Evolutionary conservation across 2,329 filamentous ascomycete genomes (phyloP).

Genomic region (Coniochaeta sp.): DNA sequence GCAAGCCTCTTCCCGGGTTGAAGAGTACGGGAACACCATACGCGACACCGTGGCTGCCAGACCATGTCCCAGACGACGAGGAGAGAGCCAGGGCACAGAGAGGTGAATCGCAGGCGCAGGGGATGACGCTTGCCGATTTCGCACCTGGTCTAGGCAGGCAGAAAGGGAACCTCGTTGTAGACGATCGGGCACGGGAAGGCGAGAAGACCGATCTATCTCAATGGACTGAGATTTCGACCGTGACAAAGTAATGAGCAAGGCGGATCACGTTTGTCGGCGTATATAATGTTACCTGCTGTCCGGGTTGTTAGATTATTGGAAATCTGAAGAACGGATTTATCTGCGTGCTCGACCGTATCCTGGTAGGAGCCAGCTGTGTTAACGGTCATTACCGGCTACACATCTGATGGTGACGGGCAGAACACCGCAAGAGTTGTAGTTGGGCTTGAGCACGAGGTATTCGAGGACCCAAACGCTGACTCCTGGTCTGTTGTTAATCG

Average conservation of each 20-base stretch:
- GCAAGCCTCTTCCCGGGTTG: background rate
- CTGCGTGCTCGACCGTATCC: background rate
- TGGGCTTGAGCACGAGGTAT: too few species aligned
- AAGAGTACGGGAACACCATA: background rate
- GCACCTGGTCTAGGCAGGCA: background rate
- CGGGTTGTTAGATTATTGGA: background rate
- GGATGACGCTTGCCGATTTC: background rate
- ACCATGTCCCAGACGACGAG: background rate
- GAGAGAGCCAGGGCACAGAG: background rate
- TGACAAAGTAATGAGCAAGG: background rate
- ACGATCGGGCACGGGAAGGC: background rate
- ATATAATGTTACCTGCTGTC: background rate
- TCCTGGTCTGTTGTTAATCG: too few species aligned
- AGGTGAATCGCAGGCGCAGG: background rate
- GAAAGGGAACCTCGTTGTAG: background rate
- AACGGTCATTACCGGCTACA: too few species aligned
- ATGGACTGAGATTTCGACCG: background rate
- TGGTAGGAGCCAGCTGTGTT: too few species aligned
- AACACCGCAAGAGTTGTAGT: too few species aligned
- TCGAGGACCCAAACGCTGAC: too few species aligned
- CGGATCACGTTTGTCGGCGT: background rate
- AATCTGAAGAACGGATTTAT: background rate
- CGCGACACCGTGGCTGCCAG: background rate
- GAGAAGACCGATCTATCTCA: background rate
- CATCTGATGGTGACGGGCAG: too few species aligned